These are phyloP conservation scores for Furcasterigmium furcatum DNA, from an alignment of 2,329 filamentous ascomycete species.

Conservation along the genomic window DNA sequence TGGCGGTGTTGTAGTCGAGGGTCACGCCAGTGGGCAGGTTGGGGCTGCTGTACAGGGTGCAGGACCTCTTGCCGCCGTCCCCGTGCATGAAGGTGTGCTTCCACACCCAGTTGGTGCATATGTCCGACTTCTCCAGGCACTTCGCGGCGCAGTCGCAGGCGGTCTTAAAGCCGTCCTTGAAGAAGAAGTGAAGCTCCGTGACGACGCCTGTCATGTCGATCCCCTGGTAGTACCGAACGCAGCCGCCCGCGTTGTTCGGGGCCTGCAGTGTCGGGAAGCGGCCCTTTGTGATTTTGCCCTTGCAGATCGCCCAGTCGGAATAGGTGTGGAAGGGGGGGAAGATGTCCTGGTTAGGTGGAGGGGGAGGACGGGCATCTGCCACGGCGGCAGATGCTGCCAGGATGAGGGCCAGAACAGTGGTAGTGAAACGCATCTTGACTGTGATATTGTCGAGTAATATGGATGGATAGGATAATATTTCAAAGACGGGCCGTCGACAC, in stretches of 20 bases:
- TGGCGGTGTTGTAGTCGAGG: slow-evolving; percentile 3
- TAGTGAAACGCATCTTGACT: not conserved
- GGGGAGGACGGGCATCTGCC: not conserved
- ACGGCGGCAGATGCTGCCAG: not conserved
- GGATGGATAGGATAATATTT: not conserved
- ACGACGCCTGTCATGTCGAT: slow-evolving; percentile 13
- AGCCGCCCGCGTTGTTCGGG: slow-evolving; percentile 7
- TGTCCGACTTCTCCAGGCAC: not conserved
- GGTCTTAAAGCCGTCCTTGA: slow-evolving; percentile 5
- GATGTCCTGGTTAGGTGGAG: not conserved
- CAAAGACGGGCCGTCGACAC: not conserved
- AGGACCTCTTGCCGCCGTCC: slow-evolving; percentile 4
- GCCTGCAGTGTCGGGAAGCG: slow-evolving; percentile 9
- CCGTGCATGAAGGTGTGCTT: slow-evolving; percentile 6
- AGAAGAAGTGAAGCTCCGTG: slow-evolving; percentile 10
- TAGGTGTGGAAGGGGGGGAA: not conserved
- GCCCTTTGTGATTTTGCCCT: slow-evolving; percentile 6
- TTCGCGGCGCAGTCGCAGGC: slow-evolving; percentile 2
- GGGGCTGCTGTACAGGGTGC: slow-evolving; percentile 9
- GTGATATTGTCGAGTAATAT: not conserved
- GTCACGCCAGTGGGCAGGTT: slow-evolving; percentile 7
- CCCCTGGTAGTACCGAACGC: slow-evolving; percentile 9
- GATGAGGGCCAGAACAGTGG: not conserved
- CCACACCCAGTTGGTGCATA: slow-evolving; percentile 10
- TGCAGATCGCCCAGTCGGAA: slow-evolving; percentile 4